Conservation (phyloP, 495 filamentous ascomycete genomes). For the Talaromyces liani region DNA sequence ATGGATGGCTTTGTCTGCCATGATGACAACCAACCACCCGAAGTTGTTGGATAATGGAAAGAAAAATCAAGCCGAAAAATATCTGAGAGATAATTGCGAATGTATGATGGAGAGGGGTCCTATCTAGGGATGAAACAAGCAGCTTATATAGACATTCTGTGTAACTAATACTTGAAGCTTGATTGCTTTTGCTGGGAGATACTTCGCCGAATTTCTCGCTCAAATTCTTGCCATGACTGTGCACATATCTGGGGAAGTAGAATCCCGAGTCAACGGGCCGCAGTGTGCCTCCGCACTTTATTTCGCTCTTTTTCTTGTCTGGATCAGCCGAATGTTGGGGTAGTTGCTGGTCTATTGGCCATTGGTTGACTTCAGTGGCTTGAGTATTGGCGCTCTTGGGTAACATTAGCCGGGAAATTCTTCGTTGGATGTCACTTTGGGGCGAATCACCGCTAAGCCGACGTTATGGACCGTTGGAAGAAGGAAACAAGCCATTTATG, state of each 20-base stretch:
- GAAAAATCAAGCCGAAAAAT: background rate
- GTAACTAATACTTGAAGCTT: background rate
- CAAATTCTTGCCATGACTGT: background rate
- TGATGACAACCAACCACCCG: background rate
- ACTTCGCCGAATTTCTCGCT: background rate
- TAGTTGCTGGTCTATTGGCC: background rate
- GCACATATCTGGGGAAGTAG: background rate
- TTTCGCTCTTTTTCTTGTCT: background rate
- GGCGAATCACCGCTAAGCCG: background rate
- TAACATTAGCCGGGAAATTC: background rate
- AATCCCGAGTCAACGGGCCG: background rate
- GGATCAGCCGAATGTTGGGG: background rate
- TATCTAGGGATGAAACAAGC: background rate
- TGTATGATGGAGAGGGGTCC: background rate
- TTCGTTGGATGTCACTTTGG: background rate
- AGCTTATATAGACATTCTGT: background rate
- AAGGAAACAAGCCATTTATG: background rate
- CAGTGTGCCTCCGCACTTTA: background rate
- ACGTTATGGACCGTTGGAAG: background rate
- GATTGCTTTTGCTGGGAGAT: background rate
- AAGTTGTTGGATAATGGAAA: background rate
- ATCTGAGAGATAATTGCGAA: background rate
- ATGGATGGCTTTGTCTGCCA: background rate
- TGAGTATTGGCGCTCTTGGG: background rate
- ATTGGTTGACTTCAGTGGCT: background rate